These are phyloP conservation scores for Fusarium sp. DNA, from an alignment of 2,329 filamentous ascomycete species.

Conservation along the genomic window DNA sequence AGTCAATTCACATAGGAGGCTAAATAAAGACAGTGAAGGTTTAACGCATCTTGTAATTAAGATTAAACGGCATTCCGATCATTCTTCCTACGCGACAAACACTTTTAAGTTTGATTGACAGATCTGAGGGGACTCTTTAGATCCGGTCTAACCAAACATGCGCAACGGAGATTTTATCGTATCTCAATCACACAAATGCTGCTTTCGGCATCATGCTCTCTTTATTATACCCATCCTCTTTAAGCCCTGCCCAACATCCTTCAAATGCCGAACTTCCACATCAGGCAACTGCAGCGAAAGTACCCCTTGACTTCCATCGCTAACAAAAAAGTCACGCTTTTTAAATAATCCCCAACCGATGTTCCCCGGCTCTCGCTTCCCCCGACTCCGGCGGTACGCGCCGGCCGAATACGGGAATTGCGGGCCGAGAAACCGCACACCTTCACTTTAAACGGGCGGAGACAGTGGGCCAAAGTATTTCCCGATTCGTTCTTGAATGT, in stretches of 20 bases:
- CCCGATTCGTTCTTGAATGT: background rate
- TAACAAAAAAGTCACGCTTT: background rate
- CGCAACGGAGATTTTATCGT: conserved; percentile 18
- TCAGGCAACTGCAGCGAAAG: conserved; percentile 29
- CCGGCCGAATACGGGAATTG: conserved; percentile 35
- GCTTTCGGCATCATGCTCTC: conserved; percentile 6
- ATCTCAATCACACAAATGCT: background rate
- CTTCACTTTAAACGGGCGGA: conserved; percentile 7
- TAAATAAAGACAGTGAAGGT: background rate
- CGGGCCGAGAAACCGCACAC: conserved; percentile 45
- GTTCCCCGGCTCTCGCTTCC: conserved; percentile 41
- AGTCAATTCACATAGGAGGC: background rate
- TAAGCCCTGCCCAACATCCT: conserved; percentile 6
- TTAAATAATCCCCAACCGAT: background rate
- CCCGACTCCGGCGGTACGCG: conserved; percentile 38
- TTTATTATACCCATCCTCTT: conserved; percentile 6
- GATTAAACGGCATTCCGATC: background rate
- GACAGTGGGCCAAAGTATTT: background rate
- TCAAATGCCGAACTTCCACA: conserved; percentile 31
- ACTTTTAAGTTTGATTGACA: too few relatives aligned
- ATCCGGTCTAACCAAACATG: conserved; percentile 17
- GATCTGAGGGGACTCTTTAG: too few relatives aligned
- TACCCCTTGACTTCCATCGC: conserved; percentile 3
- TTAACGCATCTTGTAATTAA: background rate
- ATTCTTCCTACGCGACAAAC: background rate